These are phyloP conservation scores for Suillus clintonianus DNA, from an alignment of 768 basidiomycete genomes.

Conservation along the genomic window DNA sequence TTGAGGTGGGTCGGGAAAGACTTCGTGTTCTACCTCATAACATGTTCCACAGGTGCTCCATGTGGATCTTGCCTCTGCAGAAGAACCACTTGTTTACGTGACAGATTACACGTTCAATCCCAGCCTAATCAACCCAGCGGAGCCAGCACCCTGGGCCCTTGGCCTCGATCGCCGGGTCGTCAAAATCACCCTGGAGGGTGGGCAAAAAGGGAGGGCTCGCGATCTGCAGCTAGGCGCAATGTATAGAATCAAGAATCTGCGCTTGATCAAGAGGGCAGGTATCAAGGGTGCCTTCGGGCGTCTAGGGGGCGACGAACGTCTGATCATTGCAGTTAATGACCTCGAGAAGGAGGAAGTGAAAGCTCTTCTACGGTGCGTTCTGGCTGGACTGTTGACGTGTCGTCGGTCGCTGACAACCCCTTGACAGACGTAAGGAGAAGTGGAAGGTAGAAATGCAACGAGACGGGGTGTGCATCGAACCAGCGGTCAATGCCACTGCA, in stretches of 20 bases:
- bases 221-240: conserved; percentile 41
- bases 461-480: conserved; percentile 5
- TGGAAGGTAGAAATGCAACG: conserved; percentile 27
- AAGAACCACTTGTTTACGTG: conserved; percentile 48
- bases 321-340: conserved; percentile 22
- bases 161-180: conserved; percentile 53
- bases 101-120: conserved; percentile 66
- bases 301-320: conserved; percentile 29
- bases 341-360: conserved; percentile 15
- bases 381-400: background rate
- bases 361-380: conserved; percentile 13
- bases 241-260: conserved; percentile 53
- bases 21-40: background rate
- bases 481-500: background rate
- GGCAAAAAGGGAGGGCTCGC: conserved; percentile 43
- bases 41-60: conserved; percentile 46
- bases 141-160: conserved; percentile 38
- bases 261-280: conserved; percentile 39
- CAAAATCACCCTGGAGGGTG: conserved; percentile 52
- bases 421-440: conserved; percentile 35
- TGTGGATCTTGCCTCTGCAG: conserved; percentile 32
- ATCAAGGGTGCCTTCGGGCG: conserved; percentile 19
- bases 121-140: conserved; percentile 36
- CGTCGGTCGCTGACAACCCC: background rate
- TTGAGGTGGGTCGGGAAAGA: conserved; percentile 46